phyloP scores from a whole-genome alignment of 2,329 filamentous ascomycete species.

The Cladophialophora psammophila region DNA sequence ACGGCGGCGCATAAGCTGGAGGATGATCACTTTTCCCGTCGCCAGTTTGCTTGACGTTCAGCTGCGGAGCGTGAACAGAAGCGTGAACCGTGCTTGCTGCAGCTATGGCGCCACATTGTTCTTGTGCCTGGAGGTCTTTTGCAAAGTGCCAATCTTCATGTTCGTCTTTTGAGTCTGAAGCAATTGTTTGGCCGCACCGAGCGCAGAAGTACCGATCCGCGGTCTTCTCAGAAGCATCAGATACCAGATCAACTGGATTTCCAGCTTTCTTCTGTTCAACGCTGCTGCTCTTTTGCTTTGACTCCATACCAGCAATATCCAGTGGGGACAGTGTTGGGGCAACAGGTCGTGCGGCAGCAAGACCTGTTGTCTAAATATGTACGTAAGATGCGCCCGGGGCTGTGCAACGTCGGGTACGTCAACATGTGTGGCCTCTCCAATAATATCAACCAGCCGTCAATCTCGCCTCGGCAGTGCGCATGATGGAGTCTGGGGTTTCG shows the following conservation, averaged over 20 bases:
- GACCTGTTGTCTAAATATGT: not conserved
- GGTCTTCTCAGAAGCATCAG: not conserved
- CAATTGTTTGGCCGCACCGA: constrained; percentile 69
- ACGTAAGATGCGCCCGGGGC: not conserved
- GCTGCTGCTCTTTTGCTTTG: not conserved
- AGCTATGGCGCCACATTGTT: constrained; percentile 52
- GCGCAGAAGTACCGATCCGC: constrained; percentile 59
- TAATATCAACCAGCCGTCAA: not conserved
- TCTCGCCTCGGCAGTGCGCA: not conserved
- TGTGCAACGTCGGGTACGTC: not conserved
- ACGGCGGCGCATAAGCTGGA: constrained; percentile 29
- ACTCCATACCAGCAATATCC: not conserved
- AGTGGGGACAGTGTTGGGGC: not conserved
- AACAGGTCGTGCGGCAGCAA: not conserved
- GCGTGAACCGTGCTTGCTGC: not conserved
- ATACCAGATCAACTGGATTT: not conserved
- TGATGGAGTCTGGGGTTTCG: not conserved
- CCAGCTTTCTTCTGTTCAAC: not conserved
- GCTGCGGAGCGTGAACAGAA: not conserved
- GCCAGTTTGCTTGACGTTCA: not conserved
- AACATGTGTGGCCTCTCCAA: not conserved
- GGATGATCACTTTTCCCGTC: constrained; percentile 9
- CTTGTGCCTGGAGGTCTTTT: constrained; percentile 76
- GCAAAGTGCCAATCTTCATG: constrained; percentile 95
- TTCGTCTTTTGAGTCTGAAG: constrained; percentile 67